A percentile compares a stretch with the other conserved stretches of the same genome.
These are phyloP conservation scores for Xenoacremonium recifei DNA, from an alignment of 2,329 filamentous ascomycete genomes.

Conservation along the genomic window DNA sequence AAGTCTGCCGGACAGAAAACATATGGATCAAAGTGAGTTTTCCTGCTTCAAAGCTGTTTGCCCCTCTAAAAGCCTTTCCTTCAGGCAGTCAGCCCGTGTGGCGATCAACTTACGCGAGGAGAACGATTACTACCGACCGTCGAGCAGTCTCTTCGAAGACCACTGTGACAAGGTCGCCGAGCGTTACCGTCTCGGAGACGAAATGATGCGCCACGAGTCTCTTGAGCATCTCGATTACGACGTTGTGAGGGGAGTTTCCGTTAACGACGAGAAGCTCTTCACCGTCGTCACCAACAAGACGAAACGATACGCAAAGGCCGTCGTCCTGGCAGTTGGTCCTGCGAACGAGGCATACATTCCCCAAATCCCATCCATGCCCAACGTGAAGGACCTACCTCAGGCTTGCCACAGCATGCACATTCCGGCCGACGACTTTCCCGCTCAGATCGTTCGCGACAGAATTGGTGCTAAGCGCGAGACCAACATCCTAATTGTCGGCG, in stretches of 20 bases:
- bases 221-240: slow-evolving; percentile 62
- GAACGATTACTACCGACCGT: slow-evolving; percentile 69
- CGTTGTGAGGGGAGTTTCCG: slow-evolving; percentile 41
- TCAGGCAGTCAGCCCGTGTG: slow-evolving; percentile 42
- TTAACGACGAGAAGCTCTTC: slow-evolving; percentile 58
- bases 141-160: slow-evolving; percentile 58
- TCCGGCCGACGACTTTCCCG: slow-evolving; percentile 55
- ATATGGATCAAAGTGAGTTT: slow-evolving; percentile 43
- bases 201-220: slow-evolving; percentile 60
- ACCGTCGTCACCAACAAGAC: slow-evolving; percentile 57
- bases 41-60: too few species aligned
- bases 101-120: slow-evolving; percentile 65
- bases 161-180: slow-evolving; percentile 58
- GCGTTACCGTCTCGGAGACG: slow-evolving; percentile 46
- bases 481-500: slow-evolving; percentile 69
- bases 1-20: slow-evolving; percentile 40
- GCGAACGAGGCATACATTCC: slow-evolving; percentile 58
- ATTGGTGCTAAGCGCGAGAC: slow-evolving; percentile 52
- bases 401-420: slow-evolving; percentile 66
- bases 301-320: slow-evolving; percentile 56
- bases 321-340: slow-evolving; percentile 70
- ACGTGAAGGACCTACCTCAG: slow-evolving; percentile 32
- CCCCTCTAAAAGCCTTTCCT: too few species aligned
- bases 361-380: slow-evolving; percentile 32
- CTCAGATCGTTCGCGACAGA: slow-evolving; percentile 48